Evolutionary conservation across 2,329 filamentous ascomycete species (phyloP).

Genomic region (Canariomyces notabilis): DNA sequence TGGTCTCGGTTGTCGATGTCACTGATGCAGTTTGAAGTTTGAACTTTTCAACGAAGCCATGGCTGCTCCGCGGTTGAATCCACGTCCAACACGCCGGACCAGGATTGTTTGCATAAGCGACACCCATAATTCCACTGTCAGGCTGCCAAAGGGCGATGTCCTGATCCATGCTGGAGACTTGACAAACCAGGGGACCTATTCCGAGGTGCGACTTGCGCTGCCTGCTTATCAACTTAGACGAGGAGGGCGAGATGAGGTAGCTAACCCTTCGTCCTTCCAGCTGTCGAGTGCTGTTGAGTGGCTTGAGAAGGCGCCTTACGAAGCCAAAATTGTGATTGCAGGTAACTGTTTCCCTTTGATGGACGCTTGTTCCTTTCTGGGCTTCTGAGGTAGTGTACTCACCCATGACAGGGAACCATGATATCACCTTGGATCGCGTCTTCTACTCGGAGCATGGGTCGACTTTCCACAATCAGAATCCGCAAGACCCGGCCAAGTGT

Average conservation of each 20-base stretch:
- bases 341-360: slow-evolving; percentile 38
- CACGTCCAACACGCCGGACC: slow-evolving; percentile 40
- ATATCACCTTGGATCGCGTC: slow-evolving; percentile 61
- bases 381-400: not conserved
- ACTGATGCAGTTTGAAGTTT: not conserved
- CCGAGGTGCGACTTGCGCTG: slow-evolving; percentile 38
- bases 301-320: slow-evolving; percentile 63
- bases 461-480: slow-evolving; percentile 52
- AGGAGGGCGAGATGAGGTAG: not conserved
- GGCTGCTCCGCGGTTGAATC: slow-evolving; percentile 5
- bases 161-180: slow-evolving; percentile 73
- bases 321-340: slow-evolving; percentile 65
- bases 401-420: slow-evolving; percentile 61
- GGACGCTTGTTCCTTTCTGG: no score
- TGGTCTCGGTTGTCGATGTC: no score
- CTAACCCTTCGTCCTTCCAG: slow-evolving; percentile 24
- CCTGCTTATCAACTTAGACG: slow-evolving; percentile 1
- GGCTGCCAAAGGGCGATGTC: slow-evolving; percentile 66
- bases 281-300: slow-evolving; percentile 59
- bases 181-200: slow-evolving; percentile 63
- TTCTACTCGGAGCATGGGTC: slow-evolving; percentile 53
- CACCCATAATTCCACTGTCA: slow-evolving; percentile 63
- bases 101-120: slow-evolving; percentile 73
- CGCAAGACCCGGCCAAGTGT: slow-evolving; percentile 51
- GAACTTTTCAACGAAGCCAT: not conserved